These are phyloP conservation scores for Penicillium decumbens DNA, from an alignment of 2,329 filamentous ascomycete genomes.

Conservation along the genomic window DNA sequence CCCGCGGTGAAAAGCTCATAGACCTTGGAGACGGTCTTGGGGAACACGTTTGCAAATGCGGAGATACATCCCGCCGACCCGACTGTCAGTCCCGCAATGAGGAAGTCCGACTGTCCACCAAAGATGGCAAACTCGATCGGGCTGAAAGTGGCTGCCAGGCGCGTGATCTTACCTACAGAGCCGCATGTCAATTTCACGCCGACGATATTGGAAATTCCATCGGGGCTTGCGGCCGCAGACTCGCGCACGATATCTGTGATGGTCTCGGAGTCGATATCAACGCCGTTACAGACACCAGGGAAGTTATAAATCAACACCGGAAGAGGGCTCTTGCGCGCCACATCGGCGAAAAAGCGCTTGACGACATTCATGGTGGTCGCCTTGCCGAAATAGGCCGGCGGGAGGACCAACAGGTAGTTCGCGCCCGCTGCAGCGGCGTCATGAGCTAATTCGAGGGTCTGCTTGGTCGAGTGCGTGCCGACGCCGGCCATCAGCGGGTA, in stretches of 20 bases:
- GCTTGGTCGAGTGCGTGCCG: constrained; percentile 60
- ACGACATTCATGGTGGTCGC: constrained; percentile 56
- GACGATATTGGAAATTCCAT: constrained; percentile 50
- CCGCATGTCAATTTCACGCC: constrained; percentile 64
- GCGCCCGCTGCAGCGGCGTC: constrained; percentile 59
- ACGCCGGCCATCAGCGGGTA: constrained; percentile 62
- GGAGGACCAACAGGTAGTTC: constrained; percentile 58
- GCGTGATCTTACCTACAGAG: constrained; percentile 57
- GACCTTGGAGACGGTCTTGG: constrained; percentile 53
- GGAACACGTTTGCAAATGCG: constrained; percentile 55
- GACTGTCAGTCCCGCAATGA: constrained; percentile 53
- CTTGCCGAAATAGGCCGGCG: constrained; percentile 62
- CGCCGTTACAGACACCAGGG: constrained; percentile 62
- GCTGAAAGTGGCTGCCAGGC: constrained; percentile 51
- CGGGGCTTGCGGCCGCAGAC: constrained; percentile 26
- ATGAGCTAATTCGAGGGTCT: constrained; percentile 56
- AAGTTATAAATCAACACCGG: constrained; percentile 66
- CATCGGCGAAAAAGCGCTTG: constrained; percentile 55
- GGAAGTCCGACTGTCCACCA: constrained; percentile 69
- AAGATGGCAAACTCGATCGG: constrained; percentile 61
- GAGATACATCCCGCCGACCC: constrained; percentile 55
- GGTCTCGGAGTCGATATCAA: constrained; percentile 63
- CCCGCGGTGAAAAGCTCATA: constrained; percentile 54
- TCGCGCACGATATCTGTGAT: constrained; percentile 52
- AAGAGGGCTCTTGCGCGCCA: constrained; percentile 51